phyloP scores from a whole-genome alignment of 305 asterid genomes.

The Fraxinus ornus region DNA sequence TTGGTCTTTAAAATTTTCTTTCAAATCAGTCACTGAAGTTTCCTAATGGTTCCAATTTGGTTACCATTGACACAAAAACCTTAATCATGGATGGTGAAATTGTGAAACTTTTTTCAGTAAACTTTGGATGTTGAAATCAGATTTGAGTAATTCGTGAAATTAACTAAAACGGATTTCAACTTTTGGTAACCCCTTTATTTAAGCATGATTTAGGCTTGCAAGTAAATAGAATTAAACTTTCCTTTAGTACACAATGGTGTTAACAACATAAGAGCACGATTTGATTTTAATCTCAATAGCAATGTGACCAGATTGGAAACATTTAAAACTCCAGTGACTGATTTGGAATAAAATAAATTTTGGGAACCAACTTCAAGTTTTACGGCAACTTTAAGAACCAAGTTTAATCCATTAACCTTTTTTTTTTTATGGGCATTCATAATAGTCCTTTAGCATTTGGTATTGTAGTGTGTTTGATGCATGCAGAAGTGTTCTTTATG shows the following conservation, averaged over 20 bases:
- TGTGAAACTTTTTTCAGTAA: too few species aligned
- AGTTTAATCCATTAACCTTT: too few species aligned
- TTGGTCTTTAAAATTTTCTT: neutral
- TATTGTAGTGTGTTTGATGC: neutral
- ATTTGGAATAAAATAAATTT: constrained; percentile 6
- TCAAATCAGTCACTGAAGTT: neutral
- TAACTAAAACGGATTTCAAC: neutral
- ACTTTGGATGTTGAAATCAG: neutral
- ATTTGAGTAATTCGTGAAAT: neutral
- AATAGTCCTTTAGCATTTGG: neutral
- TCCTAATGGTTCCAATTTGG: neutral
- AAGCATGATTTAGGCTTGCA: neutral
- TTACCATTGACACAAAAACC: neutral
- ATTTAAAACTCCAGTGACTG: neutral
- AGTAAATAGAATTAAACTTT: too few species aligned
- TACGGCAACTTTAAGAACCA: neutral
- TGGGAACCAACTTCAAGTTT: neutral
- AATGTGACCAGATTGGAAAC: neutral
- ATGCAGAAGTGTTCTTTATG: neutral
- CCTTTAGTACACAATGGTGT: neutral
- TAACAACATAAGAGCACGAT: neutral
- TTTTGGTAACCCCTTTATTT: neutral
- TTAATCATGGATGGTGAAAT: neutral
- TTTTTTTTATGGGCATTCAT: neutral
- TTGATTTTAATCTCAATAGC: neutral